Evolutionary conservation across 163 green algal species (phyloP).

Genomic region (Prototheca stagnorum): DNA sequence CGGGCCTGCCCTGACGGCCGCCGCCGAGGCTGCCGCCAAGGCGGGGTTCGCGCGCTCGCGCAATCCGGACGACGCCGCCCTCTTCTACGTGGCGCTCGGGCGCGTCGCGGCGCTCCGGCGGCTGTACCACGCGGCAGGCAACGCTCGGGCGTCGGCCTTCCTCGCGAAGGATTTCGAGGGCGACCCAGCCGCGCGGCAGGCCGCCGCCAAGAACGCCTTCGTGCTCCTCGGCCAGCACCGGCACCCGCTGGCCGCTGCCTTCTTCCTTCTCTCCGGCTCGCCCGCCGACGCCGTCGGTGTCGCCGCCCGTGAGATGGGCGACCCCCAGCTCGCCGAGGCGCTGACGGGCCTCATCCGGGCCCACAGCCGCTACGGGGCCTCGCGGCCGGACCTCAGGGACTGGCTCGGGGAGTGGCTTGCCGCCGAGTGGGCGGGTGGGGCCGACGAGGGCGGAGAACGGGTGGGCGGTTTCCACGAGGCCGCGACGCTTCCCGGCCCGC

Average conservation of each 20-base stretch:
- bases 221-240: conserved; percentile 60
- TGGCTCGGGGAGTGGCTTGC: too few relatives aligned
- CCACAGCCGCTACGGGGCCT: too few relatives aligned
- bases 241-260: conserved; percentile 44
- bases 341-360: conserved; percentile 7
- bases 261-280: conserved; percentile 49
- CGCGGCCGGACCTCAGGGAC: too few relatives aligned
- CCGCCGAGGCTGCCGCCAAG: conserved; percentile 45
- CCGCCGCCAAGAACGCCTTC: conserved; percentile 69
- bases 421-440: neutral
- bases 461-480: neutral
- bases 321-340: conserved; percentile 46
- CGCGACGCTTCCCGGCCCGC: too few relatives aligned
- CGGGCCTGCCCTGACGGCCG: conserved; percentile 11
- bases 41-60: conserved; percentile 28
- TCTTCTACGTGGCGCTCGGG: conserved; percentile 54
- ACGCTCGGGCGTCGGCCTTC: conserved; percentile 49
- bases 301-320: conserved; percentile 37
- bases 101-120: conserved; percentile 31
- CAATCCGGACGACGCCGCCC: conserved; percentile 43
- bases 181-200: conserved; percentile 15
- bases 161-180: conserved; percentile 43
- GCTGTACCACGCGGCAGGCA: conserved; percentile 35
- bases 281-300: conserved; percentile 36
- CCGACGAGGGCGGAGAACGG: neutral